Evolutionary conservation across 306 rosid species (phyloP), one percentile per base, ranked within the genome.

Genomic region (Cercis canadensis): DNA sequence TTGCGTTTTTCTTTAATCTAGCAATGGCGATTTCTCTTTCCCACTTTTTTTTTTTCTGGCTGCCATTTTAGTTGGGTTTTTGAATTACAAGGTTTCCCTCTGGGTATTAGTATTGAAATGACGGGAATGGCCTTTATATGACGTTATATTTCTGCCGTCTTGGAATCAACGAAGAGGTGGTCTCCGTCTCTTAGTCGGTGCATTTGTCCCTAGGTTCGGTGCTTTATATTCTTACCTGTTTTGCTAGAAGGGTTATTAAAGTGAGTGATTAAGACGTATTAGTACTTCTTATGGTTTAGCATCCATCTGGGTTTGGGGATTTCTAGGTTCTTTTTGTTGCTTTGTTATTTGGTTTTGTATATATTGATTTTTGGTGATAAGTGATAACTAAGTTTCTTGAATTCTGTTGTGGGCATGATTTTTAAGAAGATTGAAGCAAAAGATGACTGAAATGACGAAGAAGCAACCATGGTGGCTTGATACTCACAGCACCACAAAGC

Each of bases 401-500:
- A 37, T 37, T 37, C 43, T 37, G 7, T 37, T 37, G 7, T 37
- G 43, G 43, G 43, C 10, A 5, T 46, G 17, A 13, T 46, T 46
- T 46, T 46, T 12, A 66, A 33, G 63, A 53, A 59, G 63, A 69
- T 29, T 77, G 65, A 79, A 62, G 72, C 18, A 58, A 75, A 78
- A 70, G 62, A 79, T 76, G 81, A 70, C 50, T 50, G 79, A 56
- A 52, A 84, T 65, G 75, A 73, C 9, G 50, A 75, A 40, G 84
- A 81, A 82, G 73, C 75, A 83, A 57, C 53, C 80, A 1, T 89
- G 98, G 96, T 80, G 90, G 96, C 84, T 88, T 73, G 91, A 90
- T 65, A 84, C 65, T 65, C 87, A 43, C 56, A 75, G 54, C 73
- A 78, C 64, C 57, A 37, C 81, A 14, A 88, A 69, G 31, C 84